These are phyloP conservation scores for Yamadazyma atmosphaerica DNA, from an alignment of 1,139 yeast genomes.

Conservation along the genomic window DNA sequence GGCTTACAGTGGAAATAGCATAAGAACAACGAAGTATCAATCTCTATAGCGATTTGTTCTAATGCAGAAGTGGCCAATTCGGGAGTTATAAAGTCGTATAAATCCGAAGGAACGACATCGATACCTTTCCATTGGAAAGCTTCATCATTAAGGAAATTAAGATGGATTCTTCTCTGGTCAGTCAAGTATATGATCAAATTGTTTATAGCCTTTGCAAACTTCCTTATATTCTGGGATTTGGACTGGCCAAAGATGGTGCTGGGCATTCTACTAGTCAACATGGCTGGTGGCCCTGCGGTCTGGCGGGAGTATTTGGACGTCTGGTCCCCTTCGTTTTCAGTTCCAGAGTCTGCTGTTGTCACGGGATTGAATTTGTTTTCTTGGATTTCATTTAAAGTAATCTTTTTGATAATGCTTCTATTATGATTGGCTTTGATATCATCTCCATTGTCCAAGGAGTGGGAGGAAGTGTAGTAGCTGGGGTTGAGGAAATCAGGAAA, in stretches of 20 bases:
- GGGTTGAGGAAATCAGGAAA: constrained; percentile 45
- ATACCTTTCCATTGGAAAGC: constrained; percentile 47
- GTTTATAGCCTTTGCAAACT: constrained; percentile 46
- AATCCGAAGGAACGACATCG: constrained; percentile 39
- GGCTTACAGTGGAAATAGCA: constrained; percentile 71
- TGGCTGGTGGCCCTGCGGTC: neutral
- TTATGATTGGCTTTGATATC: constrained; percentile 7
- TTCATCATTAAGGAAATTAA: constrained; percentile 34
- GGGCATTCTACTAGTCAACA: constrained; percentile 8
- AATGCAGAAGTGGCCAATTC: constrained; percentile 11
- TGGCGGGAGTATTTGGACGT: constrained; percentile 6
- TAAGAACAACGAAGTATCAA: constrained; percentile 79
- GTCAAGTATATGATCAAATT: constrained; percentile 57
- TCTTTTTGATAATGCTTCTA: constrained; percentile 30
- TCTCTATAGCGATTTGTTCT: constrained; percentile 26
- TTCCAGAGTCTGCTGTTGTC: constrained; percentile 29
- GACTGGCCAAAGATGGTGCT: constrained; percentile 12
- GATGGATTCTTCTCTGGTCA: constrained; percentile 52
- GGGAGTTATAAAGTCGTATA: constrained; percentile 25
- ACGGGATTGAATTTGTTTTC: constrained; percentile 10
- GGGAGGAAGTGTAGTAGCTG: constrained; percentile 12
- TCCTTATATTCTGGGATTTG: constrained; percentile 25
- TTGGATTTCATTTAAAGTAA: constrained; percentile 28
- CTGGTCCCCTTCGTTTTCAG: constrained; percentile 22
- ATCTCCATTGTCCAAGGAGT: neutral